Conservation (phyloP, 2,329 filamentous ascomycete species). For the Nannizziopsis arthrosporioides region DNA sequence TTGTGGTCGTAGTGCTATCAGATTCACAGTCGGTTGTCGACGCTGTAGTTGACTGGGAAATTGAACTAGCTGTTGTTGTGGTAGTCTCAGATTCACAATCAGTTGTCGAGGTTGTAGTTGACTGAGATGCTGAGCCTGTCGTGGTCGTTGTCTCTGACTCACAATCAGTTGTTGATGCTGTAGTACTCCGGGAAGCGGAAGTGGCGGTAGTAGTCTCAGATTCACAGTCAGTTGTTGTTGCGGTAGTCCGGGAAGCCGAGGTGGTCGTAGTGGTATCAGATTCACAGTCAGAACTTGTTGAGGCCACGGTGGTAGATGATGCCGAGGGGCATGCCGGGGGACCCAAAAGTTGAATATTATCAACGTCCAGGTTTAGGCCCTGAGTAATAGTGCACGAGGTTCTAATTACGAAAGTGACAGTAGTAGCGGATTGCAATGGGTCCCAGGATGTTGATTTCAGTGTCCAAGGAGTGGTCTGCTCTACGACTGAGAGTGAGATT, state of each 20-base stretch:
- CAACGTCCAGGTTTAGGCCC: neutral
- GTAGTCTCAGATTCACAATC: too few species aligned
- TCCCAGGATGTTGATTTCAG: neutral
- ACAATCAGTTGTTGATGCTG: too few species aligned
- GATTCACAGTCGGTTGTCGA: too few species aligned
- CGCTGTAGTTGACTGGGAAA: too few species aligned
- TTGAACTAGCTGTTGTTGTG: too few species aligned
- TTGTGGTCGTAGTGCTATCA: too few species aligned
- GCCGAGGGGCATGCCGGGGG: neutral
- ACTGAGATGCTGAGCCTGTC: too few species aligned
- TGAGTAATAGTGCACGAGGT: neutral
- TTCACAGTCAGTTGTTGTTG: neutral
- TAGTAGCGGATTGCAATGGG: neutral
- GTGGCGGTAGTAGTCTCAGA: too few species aligned
- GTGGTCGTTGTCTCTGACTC: too few species aligned
- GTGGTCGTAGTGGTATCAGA: neutral
- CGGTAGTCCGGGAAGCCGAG: neutral
- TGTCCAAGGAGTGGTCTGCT: neutral
- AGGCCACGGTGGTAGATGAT: neutral
- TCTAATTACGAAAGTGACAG: neutral
- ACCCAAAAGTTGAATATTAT: neutral
- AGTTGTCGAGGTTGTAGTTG: too few species aligned
- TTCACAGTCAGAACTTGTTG: neutral
- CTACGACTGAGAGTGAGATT: neutral
- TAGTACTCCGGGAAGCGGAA: too few species aligned